Evolutionary conservation across 768 basidiomycete genomes (phyloP), one percentile per base, ranked within the genome.

Genomic region (Lactarius sanguifluus): DNA sequence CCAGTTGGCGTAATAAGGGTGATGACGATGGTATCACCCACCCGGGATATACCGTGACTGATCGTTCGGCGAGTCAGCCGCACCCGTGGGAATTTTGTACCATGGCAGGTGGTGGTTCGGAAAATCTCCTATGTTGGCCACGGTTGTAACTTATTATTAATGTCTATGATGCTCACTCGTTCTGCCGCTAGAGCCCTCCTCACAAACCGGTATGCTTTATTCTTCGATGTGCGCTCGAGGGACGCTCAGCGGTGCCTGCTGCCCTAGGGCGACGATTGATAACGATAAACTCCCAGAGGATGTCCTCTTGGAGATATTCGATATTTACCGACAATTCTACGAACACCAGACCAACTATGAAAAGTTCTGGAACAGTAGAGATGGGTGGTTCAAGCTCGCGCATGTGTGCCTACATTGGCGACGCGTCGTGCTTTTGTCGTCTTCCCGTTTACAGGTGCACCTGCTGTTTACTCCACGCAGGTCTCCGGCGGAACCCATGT

Each of bases 341-440:
- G 16, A 45, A 23, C n/a, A 18, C 20, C 10, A 13, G 3, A 15
- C 30, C 43, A 1, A 13, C 0, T 57, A 57, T 8, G 30, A 64
- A 25, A 36, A 16, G 0, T 0, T 8, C 10, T 64, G 62, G 62
- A 56, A 47, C 41, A 3, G 43, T 2, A 47, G 20, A 52, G 1
- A 12, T 1, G 41, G 62, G 3, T 66, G 65, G 59, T 32, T 56
- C 34, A 57, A 12, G 13, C 65, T 66, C 18, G 15, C 34, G 3
- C 65, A 61, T 30, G 64, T 65, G 23, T 65, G 64, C 45, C 23
- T 1, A 50, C 36, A 10, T 15, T 65, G 64, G 64, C 64, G 64
- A 38, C n/a, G 20, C 15, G 6, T 65, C 20, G 34, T 57, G 4
- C 36, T 61, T 41, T 40, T 36, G 34, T 65, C 64, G 3, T 2